phyloP scores from a whole-genome alignment of 768 basidiomycete species.

The Phaeotremella fagi region DNA sequence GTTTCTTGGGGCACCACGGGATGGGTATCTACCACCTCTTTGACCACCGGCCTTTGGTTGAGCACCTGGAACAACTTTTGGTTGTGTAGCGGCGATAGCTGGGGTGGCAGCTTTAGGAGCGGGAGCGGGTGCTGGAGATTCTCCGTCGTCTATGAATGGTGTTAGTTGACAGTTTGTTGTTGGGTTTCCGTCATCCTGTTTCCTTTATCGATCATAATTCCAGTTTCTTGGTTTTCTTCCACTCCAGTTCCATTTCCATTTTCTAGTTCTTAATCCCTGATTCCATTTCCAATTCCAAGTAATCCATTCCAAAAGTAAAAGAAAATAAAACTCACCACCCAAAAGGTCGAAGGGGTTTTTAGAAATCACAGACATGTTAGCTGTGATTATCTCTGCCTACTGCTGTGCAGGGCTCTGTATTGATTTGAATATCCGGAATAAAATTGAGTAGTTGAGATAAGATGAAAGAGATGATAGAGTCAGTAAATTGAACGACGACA shows the following conservation, averaged over 20 bases:
- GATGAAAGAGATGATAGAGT: no score
- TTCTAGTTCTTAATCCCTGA: not conserved
- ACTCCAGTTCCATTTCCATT: not conserved
- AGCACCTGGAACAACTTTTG: conserved; percentile 42
- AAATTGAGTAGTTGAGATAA: no score
- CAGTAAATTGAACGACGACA: no score
- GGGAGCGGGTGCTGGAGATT: conserved; percentile 26
- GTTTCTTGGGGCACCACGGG: conserved; percentile 41
- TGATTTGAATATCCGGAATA: no score
- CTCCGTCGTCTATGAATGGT: conserved; percentile 32
- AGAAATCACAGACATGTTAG: conserved; percentile 38
- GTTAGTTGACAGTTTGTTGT: not conserved
- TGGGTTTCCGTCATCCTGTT: not conserved
- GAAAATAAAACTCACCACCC: conserved; percentile 30
- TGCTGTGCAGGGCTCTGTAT: not conserved
- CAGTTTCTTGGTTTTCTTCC: no score
- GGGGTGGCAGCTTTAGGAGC: conserved; percentile 26
- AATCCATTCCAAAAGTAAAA: not conserved
- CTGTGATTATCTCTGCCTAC: not conserved
- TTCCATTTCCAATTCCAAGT: not conserved
- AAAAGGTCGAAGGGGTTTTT: conserved; percentile 45
- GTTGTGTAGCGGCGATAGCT: conserved; percentile 20
- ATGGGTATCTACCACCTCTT: conserved; percentile 34
- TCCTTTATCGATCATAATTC: no score
- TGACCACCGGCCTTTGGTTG: conserved; percentile 17